Conservation (phyloP, 257 asterid genomes). For the Thymus quinquecostatus region DNA sequence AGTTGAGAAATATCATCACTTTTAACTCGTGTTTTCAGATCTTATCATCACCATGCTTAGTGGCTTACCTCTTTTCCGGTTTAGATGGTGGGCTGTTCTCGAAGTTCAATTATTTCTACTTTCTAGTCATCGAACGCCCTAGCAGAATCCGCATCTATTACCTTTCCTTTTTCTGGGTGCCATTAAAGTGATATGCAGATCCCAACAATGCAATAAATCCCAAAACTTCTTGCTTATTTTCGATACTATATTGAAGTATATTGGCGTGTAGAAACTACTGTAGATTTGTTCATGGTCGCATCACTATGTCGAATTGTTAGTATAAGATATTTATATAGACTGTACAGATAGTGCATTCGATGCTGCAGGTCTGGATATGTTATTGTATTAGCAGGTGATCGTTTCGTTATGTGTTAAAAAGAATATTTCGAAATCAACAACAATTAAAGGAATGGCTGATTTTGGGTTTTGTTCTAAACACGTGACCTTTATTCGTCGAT, state of each 20-base stretch:
- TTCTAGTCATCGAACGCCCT: slow-evolving; percentile 53
- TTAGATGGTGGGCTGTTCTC: slow-evolving; percentile 31
- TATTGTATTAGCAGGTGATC: too few species aligned
- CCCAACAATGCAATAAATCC: not conserved
- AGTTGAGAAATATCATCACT: slow-evolving; percentile 1
- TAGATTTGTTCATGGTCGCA: not conserved
- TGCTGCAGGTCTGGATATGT: too few species aligned
- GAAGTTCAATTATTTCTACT: slow-evolving; percentile 40
- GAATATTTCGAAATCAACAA: too few species aligned
- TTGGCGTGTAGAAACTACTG: not conserved
- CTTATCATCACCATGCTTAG: not conserved
- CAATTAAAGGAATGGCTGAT: too few species aligned
- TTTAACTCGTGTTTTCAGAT: not conserved
- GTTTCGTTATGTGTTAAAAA: too few species aligned
- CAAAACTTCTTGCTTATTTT: not conserved
- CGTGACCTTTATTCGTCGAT: too few species aligned
- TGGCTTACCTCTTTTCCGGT: slow-evolving; percentile 6
- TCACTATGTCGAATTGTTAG: not conserved
- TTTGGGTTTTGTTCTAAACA: too few species aligned
- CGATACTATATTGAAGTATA: not conserved
- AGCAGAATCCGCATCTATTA: slow-evolving; percentile 37
- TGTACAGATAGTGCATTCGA: too few species aligned
- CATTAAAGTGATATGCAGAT: not conserved
- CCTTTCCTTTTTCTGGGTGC: not conserved
- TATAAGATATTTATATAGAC: too few species aligned